Evolutionary conservation across 768 basidiomycete species (phyloP), one percentile per base, ranked within the genome.

Genomic region (Naganishia vishniacii): DNA sequence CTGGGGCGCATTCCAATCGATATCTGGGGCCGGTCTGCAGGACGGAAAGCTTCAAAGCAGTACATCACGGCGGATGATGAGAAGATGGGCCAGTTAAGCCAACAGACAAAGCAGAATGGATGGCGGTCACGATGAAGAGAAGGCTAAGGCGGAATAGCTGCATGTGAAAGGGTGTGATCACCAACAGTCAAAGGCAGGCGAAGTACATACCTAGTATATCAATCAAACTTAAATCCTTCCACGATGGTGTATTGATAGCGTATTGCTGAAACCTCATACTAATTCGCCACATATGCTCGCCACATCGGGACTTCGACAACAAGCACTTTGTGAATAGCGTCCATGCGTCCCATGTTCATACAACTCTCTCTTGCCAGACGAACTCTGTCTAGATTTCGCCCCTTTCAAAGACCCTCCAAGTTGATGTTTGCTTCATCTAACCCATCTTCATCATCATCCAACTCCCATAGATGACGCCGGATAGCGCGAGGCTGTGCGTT

Each of bases 41-140:
- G 49, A 51, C 32, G 34, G 34, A n/a, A n/a, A n/a, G n/a, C n/a
- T 29, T 29, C 18, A 32, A 28, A 32, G 29, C n/a, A 51, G 15
- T 51, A 31, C 18, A 12, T 34, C 23, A 34, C 15, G 12, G 7
- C 28, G 4, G 32, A 40, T 18, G 4, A 34, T 12, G 37, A 13
- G 15, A 26, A n/a, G 1, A 40, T 18, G 12, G 53, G 53, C 2
- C n/a, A 40, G 26, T 40, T 56, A 11, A 56, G 53, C 37, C 53
- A 56, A 26, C 53, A 56, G 31, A 37, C 53, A 16, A 56, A n/a
- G 15, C 18, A 37, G 53, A 37, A 56, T 56, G 53, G 53, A 56
- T 56, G 53, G 53, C 4, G n/a, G 40, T 12, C 20, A 40, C 6
- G 53, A 37, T 20, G 42, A 44, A 11, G 53, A 56, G 3, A 40